Percentiles rank a stretch among this genome's conserved stretches.
These are phyloP conservation scores for Sungouiozyma ichnusensis DNA, from an alignment of 805 yeast genomes.

Conservation along the genomic window DNA sequence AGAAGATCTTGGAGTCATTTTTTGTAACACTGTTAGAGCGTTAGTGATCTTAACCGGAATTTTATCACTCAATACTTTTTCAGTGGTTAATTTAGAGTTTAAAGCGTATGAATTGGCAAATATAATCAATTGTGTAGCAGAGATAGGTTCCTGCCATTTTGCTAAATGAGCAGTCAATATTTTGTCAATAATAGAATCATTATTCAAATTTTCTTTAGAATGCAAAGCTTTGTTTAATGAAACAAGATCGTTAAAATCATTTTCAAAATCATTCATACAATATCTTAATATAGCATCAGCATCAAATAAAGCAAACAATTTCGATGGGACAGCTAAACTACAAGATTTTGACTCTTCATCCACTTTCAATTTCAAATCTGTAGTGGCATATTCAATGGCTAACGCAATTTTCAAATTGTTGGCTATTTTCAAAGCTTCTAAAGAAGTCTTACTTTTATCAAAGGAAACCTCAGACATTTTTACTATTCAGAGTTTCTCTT, in stretches of 20 bases:
- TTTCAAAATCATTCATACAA: slow-evolving; percentile 39
- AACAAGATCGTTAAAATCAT: background rate
- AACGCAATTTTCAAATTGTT: slow-evolving; percentile 27
- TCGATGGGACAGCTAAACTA: slow-evolving; percentile 21
- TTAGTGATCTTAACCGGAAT: slow-evolving; percentile 30
- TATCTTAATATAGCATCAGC: slow-evolving; percentile 64
- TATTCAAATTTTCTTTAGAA: slow-evolving; percentile 26
- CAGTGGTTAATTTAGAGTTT: slow-evolving; percentile 17
- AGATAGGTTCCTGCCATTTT: slow-evolving; percentile 23
- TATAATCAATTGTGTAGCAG: slow-evolving; percentile 46
- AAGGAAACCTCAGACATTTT: slow-evolving; percentile 21
- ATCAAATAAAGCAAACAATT: slow-evolving; percentile 39
- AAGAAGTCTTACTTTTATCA: slow-evolving; percentile 19
- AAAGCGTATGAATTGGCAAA: slow-evolving; percentile 50
- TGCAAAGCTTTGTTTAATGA: slow-evolving; percentile 7
- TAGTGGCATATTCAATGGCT: slow-evolving; percentile 21
- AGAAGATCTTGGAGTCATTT: slow-evolving; percentile 25
- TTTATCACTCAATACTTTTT: slow-evolving; percentile 13
- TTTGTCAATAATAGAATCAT: slow-evolving; percentile 35
- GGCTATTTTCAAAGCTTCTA: slow-evolving; percentile 15
- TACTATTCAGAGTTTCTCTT: background rate
- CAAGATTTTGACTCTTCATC: slow-evolving; percentile 16
- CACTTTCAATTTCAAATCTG: slow-evolving; percentile 15
- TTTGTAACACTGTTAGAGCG: slow-evolving; percentile 38
- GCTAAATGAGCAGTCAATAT: slow-evolving; percentile 4